These are phyloP conservation scores for Cordyceps cateniannulata DNA, from an alignment of 2,329 filamentous ascomycete species.

Conservation along the genomic window DNA sequence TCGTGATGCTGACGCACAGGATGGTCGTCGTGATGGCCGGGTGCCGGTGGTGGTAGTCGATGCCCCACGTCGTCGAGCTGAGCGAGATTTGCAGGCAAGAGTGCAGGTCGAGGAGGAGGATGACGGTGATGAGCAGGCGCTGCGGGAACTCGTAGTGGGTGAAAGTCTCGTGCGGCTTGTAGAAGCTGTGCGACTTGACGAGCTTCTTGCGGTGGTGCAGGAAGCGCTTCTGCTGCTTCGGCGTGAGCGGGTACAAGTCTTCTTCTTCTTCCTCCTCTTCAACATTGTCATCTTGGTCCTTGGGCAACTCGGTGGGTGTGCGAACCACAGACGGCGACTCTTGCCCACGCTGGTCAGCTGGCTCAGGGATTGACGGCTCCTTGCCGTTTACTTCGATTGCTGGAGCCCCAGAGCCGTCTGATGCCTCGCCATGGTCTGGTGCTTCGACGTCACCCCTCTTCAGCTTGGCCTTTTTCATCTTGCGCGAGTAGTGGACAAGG, in stretches of 20 bases:
- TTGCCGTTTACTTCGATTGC: neutral
- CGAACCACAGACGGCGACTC: neutral
- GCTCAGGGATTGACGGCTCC: neutral
- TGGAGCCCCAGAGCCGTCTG: conserved; percentile 6
- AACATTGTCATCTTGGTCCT: neutral
- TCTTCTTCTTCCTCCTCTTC: conserved; percentile 35
- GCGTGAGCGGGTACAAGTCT: conserved; percentile 51
- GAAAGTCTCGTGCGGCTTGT: conserved; percentile 79
- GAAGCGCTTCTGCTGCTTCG: conserved; percentile 60
- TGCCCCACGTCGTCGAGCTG: conserved; percentile 72
- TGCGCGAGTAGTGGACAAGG: conserved; percentile 59
- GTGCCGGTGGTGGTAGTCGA: conserved; percentile 62
- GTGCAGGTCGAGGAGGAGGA: conserved; percentile 74
- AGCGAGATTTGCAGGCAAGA: conserved; percentile 75
- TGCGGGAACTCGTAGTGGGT: conserved; percentile 78
- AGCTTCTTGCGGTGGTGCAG: conserved; percentile 76
- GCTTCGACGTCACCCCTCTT: conserved; percentile 28
- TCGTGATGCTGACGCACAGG: conserved; percentile 69
- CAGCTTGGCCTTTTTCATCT: conserved; percentile 42
- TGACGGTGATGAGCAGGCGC: conserved; percentile 65
- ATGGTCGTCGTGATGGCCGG: conserved; percentile 74
- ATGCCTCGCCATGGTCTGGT: conserved; percentile 16
- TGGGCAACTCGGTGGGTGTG: neutral
- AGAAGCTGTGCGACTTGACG: conserved; percentile 77
- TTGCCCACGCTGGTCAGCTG: neutral